phyloP scores from a whole-genome alignment of 306 rosid genomes.

The Macrotyloma uniflorum region DNA sequence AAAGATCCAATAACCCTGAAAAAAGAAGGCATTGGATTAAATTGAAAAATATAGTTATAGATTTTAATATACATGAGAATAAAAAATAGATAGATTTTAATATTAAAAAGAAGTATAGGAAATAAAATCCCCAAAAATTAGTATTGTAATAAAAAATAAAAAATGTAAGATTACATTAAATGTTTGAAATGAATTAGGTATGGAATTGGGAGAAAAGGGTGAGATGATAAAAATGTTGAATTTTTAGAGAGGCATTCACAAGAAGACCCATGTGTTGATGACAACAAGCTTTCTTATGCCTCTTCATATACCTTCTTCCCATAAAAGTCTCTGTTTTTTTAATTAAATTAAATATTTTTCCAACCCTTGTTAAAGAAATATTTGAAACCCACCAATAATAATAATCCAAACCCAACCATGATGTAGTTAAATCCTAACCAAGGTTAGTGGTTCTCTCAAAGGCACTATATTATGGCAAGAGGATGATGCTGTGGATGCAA shows the following conservation, averaged over 20 bases:
- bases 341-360: background rate
- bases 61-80: too few relatives aligned
- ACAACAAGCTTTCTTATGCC: background rate
- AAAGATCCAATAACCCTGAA: background rate
- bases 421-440: constrained; percentile 49
- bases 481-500: background rate
- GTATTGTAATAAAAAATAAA: background rate
- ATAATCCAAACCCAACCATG: constrained; percentile 43
- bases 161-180: background rate
- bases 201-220: background rate
- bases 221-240: constrained; percentile 5
- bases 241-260: background rate
- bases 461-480: constrained; percentile 34
- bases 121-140: background rate
- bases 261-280: constrained; percentile 16
- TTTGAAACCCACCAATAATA: background rate
- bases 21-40: too few relatives aligned
- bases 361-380: background rate
- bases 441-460: constrained; percentile 38
- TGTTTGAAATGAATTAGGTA: background rate
- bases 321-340: background rate
- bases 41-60: too few relatives aligned
- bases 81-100: too few relatives aligned
- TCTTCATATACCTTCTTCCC: background rate
- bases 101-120: background rate